Evolutionary conservation across 1,284 basidiomycete genomes (phyloP).

Genomic region (Ustilago tritici): DNA sequence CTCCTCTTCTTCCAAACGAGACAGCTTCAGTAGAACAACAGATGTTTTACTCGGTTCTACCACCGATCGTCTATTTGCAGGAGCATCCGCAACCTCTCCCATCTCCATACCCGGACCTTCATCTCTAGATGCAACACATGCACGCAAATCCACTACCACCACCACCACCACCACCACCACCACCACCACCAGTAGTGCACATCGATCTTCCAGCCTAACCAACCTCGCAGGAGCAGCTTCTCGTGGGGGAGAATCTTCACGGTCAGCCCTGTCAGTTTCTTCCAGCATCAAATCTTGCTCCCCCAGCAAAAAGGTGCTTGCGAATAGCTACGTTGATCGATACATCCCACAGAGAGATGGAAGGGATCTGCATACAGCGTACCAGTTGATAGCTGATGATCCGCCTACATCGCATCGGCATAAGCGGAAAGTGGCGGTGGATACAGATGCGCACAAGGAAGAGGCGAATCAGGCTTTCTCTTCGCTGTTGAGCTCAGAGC

Average conservation of each 20-base stretch:
- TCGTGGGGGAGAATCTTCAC: conserved; percentile 34
- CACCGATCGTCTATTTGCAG: conserved; percentile 35
- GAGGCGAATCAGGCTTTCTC: conserved; percentile 73
- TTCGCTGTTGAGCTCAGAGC: conserved; percentile 73
- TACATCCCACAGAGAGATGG: conserved; percentile 74
- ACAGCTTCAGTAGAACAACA: conserved; percentile 21
- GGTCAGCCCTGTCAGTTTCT: conserved; percentile 26
- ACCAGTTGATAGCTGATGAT: conserved; percentile 71
- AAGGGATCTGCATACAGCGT: conserved; percentile 72
- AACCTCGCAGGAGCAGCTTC: conserved; percentile 31
- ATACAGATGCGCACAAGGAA: conserved; percentile 64
- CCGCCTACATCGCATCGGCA: conserved; percentile 60
- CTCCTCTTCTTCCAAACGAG: conserved; percentile 33
- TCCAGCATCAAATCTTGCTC: conserved; percentile 35
- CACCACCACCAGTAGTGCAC: conserved; percentile 11
- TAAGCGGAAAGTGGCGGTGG: conserved; percentile 60
- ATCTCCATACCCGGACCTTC: conserved; percentile 32
- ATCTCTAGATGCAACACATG: conserved; percentile 16
- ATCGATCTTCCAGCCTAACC: conserved; percentile 50
- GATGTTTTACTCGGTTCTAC: conserved; percentile 31
- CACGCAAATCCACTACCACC: conserved; percentile 6
- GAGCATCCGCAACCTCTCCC: conserved; percentile 25
- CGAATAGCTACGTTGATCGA: conserved; percentile 38
- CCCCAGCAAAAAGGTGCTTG: conserved; percentile 36
- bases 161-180: no score